Base-by-base conservation (phyloP, 2,329 filamentous ascomycete genomes). In the Phaeosphaeria sp. region DNA sequence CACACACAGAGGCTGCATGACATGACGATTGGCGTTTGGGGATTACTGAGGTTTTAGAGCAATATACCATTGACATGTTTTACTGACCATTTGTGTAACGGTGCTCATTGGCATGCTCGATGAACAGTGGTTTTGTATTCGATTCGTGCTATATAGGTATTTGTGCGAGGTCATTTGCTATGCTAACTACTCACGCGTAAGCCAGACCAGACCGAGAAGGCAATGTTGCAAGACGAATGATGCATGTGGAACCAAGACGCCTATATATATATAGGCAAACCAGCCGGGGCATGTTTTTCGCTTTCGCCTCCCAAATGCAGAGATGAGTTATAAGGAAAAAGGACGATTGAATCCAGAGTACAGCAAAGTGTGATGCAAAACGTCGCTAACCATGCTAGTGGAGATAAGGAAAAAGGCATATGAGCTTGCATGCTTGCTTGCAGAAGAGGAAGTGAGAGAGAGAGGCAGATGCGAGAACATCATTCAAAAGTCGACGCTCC, bases 401-500 rank as follows among this genome's bases (percentile, higher is more conserved):
- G 15, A 49, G 25, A 36, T 36, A 7, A 21, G n/a, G 13, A 17
- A 39, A n/a, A n/a, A 47, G n/a, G n/a, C n/a, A n/a, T n/a, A n/a
- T n/a, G n/a, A n/a, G n/a, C n/a, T n/a, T n/a, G n/a, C n/a, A n/a
- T n/a, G n/a, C n/a, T n/a, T n/a, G n/a, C n/a, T n/a, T n/a, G n/a
- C n/a, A n/a, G n/a, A n/a, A n/a, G n/a, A n/a, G n/a, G n/a, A n/a
- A n/a, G n/a, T n/a, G n/a, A n/a, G n/a, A n/a, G n/a, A n/a, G n/a
- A n/a, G n/a, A n/a, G n/a, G n/a, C n/a, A n/a, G n/a, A n/a, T n/a
- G n/a, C n/a, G n/a, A n/a, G n/a, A n/a, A n/a, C n/a, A n/a, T n/a
- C 6, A n/a, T 33, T 64, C 53, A 81, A 52, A 80, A 76, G 55
- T 81, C 79, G 50, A 81, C 78, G 59, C 73, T 79, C 78, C 77